phyloP scores from a whole-genome alignment of 192 early-diverging fungal genomes.

The Mortierella antarctica region DNA sequence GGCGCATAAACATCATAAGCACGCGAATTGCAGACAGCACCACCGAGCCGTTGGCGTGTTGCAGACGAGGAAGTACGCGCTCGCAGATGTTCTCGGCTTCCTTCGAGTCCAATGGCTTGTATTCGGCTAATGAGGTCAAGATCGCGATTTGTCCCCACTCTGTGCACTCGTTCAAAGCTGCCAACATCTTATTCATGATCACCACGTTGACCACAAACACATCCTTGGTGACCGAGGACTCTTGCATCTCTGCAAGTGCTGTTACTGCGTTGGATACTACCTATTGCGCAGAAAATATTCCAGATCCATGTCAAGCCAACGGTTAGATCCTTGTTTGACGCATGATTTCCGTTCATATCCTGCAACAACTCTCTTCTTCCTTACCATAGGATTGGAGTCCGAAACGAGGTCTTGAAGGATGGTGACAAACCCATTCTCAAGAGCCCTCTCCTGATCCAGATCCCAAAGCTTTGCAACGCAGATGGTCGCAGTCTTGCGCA shows the following conservation, averaged over 20 bases:
- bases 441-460: conserved; percentile 84
- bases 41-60: conserved; percentile 97
- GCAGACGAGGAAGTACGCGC: conserved; percentile 89
- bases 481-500: conserved; percentile 95
- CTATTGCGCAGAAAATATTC: too few species aligned
- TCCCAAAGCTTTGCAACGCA: conserved; percentile 98
- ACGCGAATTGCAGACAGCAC: conserved; percentile 91
- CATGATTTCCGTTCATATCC: too few species aligned
- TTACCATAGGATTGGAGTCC: conserved; percentile 95
- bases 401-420: conserved; percentile 89
- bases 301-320: too few species aligned
- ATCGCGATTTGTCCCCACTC: conserved; percentile 99
- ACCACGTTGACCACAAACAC: conserved; percentile 83
- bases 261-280: conserved; percentile 92
- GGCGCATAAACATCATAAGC: conserved; percentile 79
- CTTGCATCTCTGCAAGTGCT: conserved; percentile 91
- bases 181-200: conserved; percentile 84
- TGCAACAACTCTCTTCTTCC: too few species aligned
- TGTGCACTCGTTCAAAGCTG: conserved; percentile 96
- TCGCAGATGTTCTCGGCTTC: conserved; percentile 93
- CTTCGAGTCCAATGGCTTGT: conserved; percentile 76
- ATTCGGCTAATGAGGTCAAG: conserved; percentile 85
- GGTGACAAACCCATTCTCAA: conserved; percentile 94
- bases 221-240: conserved; percentile 71
- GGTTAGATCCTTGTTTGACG: too few species aligned